phyloP scores from a whole-genome alignment of 352 stramenopile genomes.

The Pythium brachiatum region DNA sequence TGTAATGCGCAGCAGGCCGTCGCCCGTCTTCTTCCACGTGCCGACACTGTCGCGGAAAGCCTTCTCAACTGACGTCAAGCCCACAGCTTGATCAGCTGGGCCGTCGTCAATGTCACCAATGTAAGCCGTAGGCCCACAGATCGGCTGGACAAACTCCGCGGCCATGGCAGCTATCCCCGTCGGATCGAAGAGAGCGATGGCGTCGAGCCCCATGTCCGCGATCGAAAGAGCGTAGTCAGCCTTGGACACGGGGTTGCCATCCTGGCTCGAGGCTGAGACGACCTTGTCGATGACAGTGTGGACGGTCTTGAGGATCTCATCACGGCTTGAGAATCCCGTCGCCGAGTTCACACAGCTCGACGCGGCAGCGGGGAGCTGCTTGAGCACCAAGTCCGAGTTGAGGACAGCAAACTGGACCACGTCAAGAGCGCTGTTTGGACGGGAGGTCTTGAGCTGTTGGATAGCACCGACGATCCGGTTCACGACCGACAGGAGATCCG shows the following conservation, averaged over 20 bases:
- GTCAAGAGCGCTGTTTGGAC: slow-evolving; percentile 27
- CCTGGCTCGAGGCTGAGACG: too few species aligned
- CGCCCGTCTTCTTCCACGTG: neutral
- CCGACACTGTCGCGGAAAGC: neutral
- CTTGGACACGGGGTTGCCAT: too few species aligned
- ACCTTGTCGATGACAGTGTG: too few species aligned
- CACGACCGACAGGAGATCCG: slow-evolving; percentile 41
- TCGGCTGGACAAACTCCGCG: neutral
- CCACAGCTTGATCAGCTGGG: neutral
- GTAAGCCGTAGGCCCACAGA: neutral
- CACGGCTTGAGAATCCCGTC: slow-evolving; percentile 24
- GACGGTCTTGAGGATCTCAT: too few species aligned
- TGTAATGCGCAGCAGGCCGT: neutral
- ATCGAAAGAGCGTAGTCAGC: too few species aligned
- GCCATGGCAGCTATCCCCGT: neutral
- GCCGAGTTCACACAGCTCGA: slow-evolving; percentile 35
- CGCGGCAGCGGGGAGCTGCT: slow-evolving; percentile 40
- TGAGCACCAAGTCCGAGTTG: slow-evolving; percentile 39
- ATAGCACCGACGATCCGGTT: slow-evolving; percentile 47
- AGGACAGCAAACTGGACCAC: slow-evolving; percentile 41
- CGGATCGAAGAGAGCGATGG: neutral
- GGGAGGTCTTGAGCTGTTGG: slow-evolving; percentile 33
- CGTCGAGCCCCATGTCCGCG: too few species aligned
- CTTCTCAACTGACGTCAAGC: neutral
- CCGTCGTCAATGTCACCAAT: neutral